Percentiles rank a stretch among this genome's conserved stretches.
phyloP scores from a whole-genome alignment of 2,329 filamentous ascomycete species.

The Penicillium sp. region DNA sequence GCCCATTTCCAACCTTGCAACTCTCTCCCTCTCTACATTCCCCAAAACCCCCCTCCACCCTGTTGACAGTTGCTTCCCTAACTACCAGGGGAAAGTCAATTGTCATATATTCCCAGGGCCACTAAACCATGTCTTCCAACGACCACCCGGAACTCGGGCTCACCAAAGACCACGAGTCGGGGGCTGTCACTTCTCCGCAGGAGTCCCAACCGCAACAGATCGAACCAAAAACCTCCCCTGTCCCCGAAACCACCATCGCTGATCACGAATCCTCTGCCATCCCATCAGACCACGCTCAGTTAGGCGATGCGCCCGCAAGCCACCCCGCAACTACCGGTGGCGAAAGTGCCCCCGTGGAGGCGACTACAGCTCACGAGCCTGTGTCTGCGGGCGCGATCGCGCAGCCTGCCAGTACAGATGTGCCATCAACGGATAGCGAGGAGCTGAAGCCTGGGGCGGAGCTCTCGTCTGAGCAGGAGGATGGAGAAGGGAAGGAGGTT shows the following conservation, averaged over 20 bases:
- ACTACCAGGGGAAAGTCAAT: conserved; percentile 12
- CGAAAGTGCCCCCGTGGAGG: conserved; percentile 23
- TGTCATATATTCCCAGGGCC: conserved; percentile 15
- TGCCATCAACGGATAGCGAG: conserved; percentile 20
- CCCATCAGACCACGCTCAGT: conserved; percentile 13
- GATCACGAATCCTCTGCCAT: conserved; percentile 10
- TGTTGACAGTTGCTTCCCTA: conserved; percentile 2
- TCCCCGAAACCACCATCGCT: conserved; percentile 7
- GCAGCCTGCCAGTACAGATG: conserved; percentile 12
- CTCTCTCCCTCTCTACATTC: conserved; percentile 1
- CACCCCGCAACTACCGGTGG: conserved; percentile 24
- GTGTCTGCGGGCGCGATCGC: conserved; percentile 11
- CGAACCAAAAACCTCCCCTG: conserved; percentile 12
- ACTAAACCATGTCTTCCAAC: conserved; percentile 24
- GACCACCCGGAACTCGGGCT: conserved; percentile 23
- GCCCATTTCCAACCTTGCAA: conserved; percentile 8
- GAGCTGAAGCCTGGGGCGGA: conserved; percentile 27
- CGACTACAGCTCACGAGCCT: conserved; percentile 11
- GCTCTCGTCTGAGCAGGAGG: conserved; percentile 24
- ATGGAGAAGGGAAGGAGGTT: conserved; percentile 35
- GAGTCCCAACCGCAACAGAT: conserved; percentile 14
- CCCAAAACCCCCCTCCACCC: not conserved
- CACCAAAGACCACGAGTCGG: conserved; percentile 18
- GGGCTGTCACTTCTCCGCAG: conserved; percentile 22
- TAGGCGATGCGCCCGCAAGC: conserved; percentile 13